Conservation (phyloP, 495 filamentous ascomycete species). For the Astrocystis sublimbata region DNA sequence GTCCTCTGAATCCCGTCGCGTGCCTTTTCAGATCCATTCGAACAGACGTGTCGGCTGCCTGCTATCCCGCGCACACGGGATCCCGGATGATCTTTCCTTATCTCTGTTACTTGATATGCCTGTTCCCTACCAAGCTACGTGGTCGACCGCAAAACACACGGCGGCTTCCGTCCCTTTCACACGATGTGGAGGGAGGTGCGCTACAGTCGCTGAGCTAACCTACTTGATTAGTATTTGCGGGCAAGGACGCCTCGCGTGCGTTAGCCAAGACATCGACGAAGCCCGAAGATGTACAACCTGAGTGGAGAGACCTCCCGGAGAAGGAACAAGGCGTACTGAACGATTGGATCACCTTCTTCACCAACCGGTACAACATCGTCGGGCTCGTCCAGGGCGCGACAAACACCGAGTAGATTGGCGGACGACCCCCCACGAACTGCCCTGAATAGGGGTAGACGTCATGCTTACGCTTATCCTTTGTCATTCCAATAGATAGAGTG, state of each 20-base stretch:
- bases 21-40: neutral
- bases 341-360: slow-evolving; percentile 95
- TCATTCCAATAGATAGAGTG: neutral
- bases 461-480: neutral
- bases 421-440: neutral
- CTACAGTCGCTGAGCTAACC: slow-evolving; percentile 20
- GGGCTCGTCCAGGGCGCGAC: slow-evolving; percentile 69
- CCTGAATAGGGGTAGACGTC: neutral
- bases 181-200: neutral
- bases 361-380: slow-evolving; percentile 91
- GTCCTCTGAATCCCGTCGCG: neutral
- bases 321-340: slow-evolving; percentile 81
- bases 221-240: slow-evolving; percentile 74
- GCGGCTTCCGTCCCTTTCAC: neutral
- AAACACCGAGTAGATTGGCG: slow-evolving; percentile 38
- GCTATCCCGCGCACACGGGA: neutral
- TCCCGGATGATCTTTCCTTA: neutral
- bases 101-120: neutral
- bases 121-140: neutral
- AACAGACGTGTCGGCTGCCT: neutral
- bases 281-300: slow-evolving; percentile 74
- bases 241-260: slow-evolving; percentile 90
- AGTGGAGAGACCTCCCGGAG: slow-evolving; percentile 84
- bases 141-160: neutral
- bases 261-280: slow-evolving; percentile 86